Conservation (phyloP, 148 eudicot genomes). For the Vaccinium myrtillus region DNA sequence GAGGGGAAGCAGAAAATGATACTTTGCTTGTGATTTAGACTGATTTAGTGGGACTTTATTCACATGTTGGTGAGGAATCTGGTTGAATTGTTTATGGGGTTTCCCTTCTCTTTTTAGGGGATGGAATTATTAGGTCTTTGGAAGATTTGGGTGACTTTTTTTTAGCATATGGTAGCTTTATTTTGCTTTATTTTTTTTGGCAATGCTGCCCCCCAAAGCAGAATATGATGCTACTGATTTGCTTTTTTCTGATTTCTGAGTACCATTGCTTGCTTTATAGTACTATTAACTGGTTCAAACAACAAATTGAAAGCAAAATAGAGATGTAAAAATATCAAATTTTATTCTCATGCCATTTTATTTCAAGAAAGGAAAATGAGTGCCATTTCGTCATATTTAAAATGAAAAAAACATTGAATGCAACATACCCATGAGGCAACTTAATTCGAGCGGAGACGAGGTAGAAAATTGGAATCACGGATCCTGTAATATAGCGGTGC, state of each 20-base stretch:
- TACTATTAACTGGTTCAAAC: neutral
- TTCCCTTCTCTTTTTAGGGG: constrained; percentile 16
- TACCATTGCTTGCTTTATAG: neutral
- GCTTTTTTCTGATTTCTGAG: constrained; percentile 15
- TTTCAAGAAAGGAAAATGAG: neutral
- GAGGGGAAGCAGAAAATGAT: constrained; percentile 17
- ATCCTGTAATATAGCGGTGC: too few relatives aligned
- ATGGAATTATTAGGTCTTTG: constrained; percentile 8
- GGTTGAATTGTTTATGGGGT: constrained; percentile 32
- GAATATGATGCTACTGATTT: constrained; percentile 17
- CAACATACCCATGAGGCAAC: neutral
- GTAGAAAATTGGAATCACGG: too few relatives aligned
- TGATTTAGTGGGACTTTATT: constrained; percentile 27
- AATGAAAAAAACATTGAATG: neutral
- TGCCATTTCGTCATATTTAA: neutral
- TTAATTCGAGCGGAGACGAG: too few relatives aligned
- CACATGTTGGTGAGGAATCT: constrained; percentile 30
- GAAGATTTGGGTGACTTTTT: constrained; percentile 24
- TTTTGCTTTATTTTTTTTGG: constrained; percentile 20
- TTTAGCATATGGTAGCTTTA: constrained; percentile 25
- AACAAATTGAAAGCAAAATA: neutral
- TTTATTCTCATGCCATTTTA: neutral
- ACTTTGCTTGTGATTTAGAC: constrained; percentile 30
- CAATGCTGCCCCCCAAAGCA: neutral
- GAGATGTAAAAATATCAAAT: neutral